Evolutionary conservation across 345 rosid genomes (phyloP), one percentile per base, ranked within the genome.

Genomic region (Lepidium didymum): DNA sequence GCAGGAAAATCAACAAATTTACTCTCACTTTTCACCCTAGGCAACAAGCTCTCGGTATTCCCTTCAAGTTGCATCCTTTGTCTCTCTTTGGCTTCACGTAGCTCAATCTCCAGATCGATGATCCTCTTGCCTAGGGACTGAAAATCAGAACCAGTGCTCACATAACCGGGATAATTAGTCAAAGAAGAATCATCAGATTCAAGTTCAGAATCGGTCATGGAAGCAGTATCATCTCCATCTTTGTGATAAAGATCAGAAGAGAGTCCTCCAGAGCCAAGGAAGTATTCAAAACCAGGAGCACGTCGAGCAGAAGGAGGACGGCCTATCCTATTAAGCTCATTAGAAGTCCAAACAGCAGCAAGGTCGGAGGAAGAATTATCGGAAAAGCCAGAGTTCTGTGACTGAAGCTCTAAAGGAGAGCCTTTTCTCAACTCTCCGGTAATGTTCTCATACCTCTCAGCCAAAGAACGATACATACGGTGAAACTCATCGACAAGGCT

Each of bases 181-280:
- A 87, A 82, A 9, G 96, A 93, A 50, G 90, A 89, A 67, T 82
- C 82, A 64, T 85, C 91, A n/a, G 86, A 86, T 68, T 88, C 94
- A 0, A 75, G 34, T 21, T 88, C 97, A 13, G 89, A 90, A 74
- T 93, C 96, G 1, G 90, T 75, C 53, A 77, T 23, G 15, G 87
- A 85, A 62, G 86, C 83, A 14, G 83, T 83, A 44, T 87, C 93
- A 75, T 89, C 87, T 63, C 84, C 89, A 73, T 83, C 92, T 78
- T 79, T 86, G 59, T 66, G 80, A 60, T 76, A 70, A 60, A 61
- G 41, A 73, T 87, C 90, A 63, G 85, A 69, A 61, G 74, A 77
- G 74, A 75, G 74, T 68, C 79, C 86, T 55, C 79, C 86, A 41
- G 86, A 74, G 59, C 96, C 92, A 41, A 78, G 85, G 58, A 87